Conservation (phyloP, 257 asterid genomes). For the Solanum piurae region DNA sequence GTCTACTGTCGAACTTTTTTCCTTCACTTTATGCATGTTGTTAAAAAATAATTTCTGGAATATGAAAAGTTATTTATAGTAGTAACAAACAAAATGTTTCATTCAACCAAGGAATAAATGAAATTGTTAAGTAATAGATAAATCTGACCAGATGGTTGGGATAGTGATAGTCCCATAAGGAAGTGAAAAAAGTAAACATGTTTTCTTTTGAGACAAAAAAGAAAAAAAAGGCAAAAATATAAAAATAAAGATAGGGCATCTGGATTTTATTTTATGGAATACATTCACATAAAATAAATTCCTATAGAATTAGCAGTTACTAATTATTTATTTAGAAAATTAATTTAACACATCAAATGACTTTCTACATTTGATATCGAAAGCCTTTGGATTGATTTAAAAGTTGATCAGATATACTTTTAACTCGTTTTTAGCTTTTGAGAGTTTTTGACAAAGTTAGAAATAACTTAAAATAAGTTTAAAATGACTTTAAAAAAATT, state of each 20-base stretch:
- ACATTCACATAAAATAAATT: neutral
- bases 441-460: too few species aligned
- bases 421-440: too few species aligned
- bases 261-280: neutral
- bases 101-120: neutral
- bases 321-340: neutral
- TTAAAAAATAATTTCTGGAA: neutral
- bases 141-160: neutral
- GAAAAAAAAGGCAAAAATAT: too few species aligned
- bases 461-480: too few species aligned
- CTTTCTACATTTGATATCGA: neutral
- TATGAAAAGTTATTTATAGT: neutral
- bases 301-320: neutral
- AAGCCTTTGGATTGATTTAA: neutral
- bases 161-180: neutral
- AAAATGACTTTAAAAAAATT: too few species aligned
- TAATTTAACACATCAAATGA: neutral
- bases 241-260: neutral
- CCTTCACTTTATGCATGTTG: neutral
- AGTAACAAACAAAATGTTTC: neutral
- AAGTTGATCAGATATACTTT: neutral
- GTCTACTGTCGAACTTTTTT: neutral
- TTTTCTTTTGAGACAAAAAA: neutral
- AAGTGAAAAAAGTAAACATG: neutral
- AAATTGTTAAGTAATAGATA: neutral